A percentile compares a stretch with the other conserved stretches of the same genome.
Conservation (phyloP, 768 basidiomycete species). For the Mrakia blollopis region DNA sequence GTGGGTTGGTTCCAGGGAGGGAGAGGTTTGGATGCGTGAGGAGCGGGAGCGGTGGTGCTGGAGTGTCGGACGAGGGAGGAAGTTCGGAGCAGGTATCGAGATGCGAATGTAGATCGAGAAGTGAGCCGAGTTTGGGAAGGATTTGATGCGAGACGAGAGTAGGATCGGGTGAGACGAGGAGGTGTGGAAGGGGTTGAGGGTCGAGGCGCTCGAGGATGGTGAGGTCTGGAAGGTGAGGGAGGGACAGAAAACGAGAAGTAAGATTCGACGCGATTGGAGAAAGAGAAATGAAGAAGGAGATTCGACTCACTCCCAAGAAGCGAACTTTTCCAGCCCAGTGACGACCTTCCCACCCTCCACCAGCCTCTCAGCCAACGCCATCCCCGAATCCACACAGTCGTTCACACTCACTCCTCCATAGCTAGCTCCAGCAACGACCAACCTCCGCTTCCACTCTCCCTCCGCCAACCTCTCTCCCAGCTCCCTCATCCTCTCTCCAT, state of each 20-base stretch:
- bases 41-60: background rate
- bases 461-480: slow-evolving; percentile 50
- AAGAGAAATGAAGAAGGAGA: no score
- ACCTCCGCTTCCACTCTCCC: slow-evolving; percentile 48
- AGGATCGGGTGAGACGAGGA: background rate
- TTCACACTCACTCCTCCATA: slow-evolving; percentile 80
- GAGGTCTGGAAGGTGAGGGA: background rate
- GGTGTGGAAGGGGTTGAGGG: background rate
- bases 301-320: slow-evolving; percentile 24
- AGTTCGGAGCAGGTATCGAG: background rate
- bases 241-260: background rate
- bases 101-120: background rate
- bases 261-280: no score
- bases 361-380: slow-evolving; percentile 38
- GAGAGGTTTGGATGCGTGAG: background rate
- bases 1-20: slow-evolving; percentile 7
- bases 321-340: slow-evolving; percentile 28
- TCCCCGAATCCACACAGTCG: slow-evolving; percentile 75
- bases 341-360: background rate
- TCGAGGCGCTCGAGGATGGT: background rate
- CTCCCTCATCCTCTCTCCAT: slow-evolving; percentile 62
- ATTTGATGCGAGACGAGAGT: background rate
- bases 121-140: background rate
- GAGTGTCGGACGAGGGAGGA: background rate
- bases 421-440: slow-evolving; percentile 76